Conservation (phyloP, 2,329 filamentous ascomycete species). For the Salinomyces thailandicus region DNA sequence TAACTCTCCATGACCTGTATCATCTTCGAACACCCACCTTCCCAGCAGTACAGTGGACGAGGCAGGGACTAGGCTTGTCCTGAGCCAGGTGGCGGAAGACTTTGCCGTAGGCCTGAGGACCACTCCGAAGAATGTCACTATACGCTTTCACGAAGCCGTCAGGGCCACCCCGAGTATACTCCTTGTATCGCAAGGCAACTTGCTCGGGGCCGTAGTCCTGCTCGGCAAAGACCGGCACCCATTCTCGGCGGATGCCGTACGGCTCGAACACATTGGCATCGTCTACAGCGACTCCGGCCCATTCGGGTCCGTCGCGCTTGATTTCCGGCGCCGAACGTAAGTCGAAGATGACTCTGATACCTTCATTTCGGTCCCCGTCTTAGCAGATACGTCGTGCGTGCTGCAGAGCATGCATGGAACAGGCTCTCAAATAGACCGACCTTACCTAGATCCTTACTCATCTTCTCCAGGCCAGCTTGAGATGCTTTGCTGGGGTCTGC, state of each 20-base stretch:
- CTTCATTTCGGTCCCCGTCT: too few species aligned
- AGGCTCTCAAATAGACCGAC: conserved; percentile 4
- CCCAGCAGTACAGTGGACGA: conserved; percentile 66
- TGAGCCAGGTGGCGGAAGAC: conserved; percentile 51
- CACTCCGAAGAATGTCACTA: conserved; percentile 47
- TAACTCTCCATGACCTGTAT: too few species aligned
- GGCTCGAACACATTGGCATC: conserved; percentile 20
- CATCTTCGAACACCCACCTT: too few species aligned
- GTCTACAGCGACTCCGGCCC: conserved; percentile 20
- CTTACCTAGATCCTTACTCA: conserved; percentile 32
- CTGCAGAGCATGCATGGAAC: too few species aligned
- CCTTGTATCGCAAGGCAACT: conserved; percentile 49
- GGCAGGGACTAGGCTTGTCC: conserved; percentile 38
- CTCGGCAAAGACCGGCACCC: conserved; percentile 55
- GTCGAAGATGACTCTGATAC: conserved; percentile 59
- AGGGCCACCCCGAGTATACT: conserved; percentile 47
- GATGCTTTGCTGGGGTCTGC: conserved; percentile 55
- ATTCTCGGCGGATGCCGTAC: conserved; percentile 45
- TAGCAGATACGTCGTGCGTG: too few species aligned
- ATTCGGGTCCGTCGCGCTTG: conserved; percentile 30
- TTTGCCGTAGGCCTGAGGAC: conserved; percentile 42
- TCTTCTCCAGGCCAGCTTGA: conserved; percentile 40
- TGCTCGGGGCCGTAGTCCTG: conserved; percentile 52
- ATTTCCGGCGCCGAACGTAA: conserved; percentile 54
- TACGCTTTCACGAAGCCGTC: conserved; percentile 57